A percentile compares a stretch with the other conserved stretches of the same genome.
Conservation (phyloP, 1,139 yeast species). For the Magnusiomyces magnusii region DNA sequence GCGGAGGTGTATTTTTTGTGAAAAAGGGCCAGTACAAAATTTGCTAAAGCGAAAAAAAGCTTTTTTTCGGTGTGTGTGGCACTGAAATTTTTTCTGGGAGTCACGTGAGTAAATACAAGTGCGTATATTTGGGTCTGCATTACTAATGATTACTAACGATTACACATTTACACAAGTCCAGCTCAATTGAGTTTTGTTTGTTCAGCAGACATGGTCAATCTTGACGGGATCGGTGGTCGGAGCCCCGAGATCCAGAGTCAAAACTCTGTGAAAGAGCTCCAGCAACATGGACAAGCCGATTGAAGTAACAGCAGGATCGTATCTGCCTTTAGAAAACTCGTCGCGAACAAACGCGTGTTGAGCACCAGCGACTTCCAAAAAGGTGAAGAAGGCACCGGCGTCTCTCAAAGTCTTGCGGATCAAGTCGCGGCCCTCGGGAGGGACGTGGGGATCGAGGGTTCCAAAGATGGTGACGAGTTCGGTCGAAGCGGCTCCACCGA, state of each 20-base stretch:
- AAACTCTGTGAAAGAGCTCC: constrained; percentile 62
- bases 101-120: too few relatives aligned
- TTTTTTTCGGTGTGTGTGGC: background rate
- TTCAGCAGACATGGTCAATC: constrained; percentile 63
- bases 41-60: too few relatives aligned
- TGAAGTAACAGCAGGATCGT: constrained; percentile 66
- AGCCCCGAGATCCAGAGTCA: constrained; percentile 61
- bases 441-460: constrained; percentile 72
- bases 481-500: constrained; percentile 37
- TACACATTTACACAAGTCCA: too few relatives aligned
- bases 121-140: too few relatives aligned
- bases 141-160: too few relatives aligned
- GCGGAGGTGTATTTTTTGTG: too few relatives aligned
- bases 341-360: constrained; percentile 82
- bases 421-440: constrained; percentile 67
- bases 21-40: too few relatives aligned
- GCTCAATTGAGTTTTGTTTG: too few relatives aligned
- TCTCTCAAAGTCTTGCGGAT: constrained; percentile 56
- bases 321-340: constrained; percentile 69
- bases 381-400: constrained; percentile 55
- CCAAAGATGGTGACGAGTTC: constrained; percentile 69
- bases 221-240: constrained; percentile 43
- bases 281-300: constrained; percentile 59
- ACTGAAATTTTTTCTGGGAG: background rate
- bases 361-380: constrained; percentile 68